Evolutionary conservation across 2,329 filamentous ascomycete species (phyloP), one percentile per base, ranked within the genome.

Genomic region (Aureobasidium lini): DNA sequence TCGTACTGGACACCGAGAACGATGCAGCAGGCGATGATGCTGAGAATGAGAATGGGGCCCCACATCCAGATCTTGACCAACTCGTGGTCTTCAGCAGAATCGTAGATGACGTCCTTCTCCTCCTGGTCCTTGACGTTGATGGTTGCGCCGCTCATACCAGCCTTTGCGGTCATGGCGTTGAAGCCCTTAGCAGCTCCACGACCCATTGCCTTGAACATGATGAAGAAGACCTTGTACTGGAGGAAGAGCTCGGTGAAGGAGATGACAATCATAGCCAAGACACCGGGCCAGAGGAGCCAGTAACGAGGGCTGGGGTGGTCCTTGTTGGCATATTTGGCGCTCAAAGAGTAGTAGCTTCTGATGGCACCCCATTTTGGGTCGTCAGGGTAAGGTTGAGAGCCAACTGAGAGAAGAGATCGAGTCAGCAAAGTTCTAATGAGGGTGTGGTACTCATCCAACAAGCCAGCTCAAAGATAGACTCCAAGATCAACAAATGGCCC

Each of bases 51-150:
- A 15, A 80, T 76, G 5, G 74, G 69, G 2, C 71, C 63, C 81
- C 79, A 83, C 73, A 79, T 76, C 79, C 79, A 83, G 68, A 73
- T 72, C 65, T 76, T 76, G 56, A 83, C 80, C 59, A 77, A 76
- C 62, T 81, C 71, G 49, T 78, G 67, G 9, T 72, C 67, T 23
- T 67, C 66, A 42, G 81, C 77, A 34, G 78, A 76, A 68, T 84
- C 81, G 68, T 79, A 69, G 62, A 83, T 75, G 23, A 77, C 68
- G 48, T 77, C 70, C 4, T 73, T 68, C n/a, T 73, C 62, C 37
- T 73, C 66, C 28, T 58, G 44, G 8, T 58, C 54, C 2, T 9
- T 40, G 16, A 48, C 42, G 8, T 48, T 40, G 18, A 47, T 37
- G n/a, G 53, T 57, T 13, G 34, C n/a, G 2, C 44, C 54, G n/a